phyloP scores from a whole-genome alignment of 768 basidiomycete species.

The Rhodotorula paludigena region DNA sequence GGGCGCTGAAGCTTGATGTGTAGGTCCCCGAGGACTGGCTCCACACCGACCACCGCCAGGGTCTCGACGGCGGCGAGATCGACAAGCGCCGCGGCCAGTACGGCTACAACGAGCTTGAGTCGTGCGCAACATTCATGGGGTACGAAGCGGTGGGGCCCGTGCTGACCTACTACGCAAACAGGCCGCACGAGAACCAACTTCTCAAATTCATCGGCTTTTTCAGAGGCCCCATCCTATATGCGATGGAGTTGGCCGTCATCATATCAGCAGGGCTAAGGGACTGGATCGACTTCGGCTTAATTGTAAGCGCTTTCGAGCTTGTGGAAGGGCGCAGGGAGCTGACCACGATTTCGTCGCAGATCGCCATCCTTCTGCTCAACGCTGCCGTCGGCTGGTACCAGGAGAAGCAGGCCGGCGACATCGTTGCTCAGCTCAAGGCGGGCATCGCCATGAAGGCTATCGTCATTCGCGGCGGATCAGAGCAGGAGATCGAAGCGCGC shows the following conservation, averaged over 20 bases:
- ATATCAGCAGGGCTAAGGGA: constrained; percentile 51
- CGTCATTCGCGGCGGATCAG: constrained; percentile 51
- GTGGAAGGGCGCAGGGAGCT: no score
- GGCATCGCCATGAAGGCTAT: constrained; percentile 52
- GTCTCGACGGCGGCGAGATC: constrained; percentile 48
- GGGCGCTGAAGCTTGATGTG: no score
- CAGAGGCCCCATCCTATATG: constrained; percentile 37
- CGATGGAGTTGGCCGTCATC: constrained; percentile 55
- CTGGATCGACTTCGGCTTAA: constrained; percentile 54
- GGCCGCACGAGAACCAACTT: constrained; percentile 51
- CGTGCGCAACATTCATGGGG: constrained; percentile 45
- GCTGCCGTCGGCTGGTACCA: constrained; percentile 54
- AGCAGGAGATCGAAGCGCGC: constrained; percentile 52
- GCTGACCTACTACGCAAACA: constrained; percentile 27
- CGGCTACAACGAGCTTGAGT: constrained; percentile 53
- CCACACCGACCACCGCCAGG: constrained; percentile 49
- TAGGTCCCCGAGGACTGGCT: constrained; percentile 51
- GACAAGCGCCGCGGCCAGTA: constrained; percentile 46
- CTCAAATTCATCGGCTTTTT: constrained; percentile 52
- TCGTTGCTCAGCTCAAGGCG: constrained; percentile 54
- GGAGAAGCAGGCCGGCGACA: constrained; percentile 54
- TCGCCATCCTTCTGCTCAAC: constrained; percentile 51
- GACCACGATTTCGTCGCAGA: constrained; percentile 44
- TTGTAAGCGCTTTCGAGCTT: no score
- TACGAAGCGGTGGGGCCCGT: neutral